Percentiles rank a stretch among this genome's conserved stretches.
Conservation (phyloP, 179 eudicot genomes). For the Amaranthus tricolor region DNA sequence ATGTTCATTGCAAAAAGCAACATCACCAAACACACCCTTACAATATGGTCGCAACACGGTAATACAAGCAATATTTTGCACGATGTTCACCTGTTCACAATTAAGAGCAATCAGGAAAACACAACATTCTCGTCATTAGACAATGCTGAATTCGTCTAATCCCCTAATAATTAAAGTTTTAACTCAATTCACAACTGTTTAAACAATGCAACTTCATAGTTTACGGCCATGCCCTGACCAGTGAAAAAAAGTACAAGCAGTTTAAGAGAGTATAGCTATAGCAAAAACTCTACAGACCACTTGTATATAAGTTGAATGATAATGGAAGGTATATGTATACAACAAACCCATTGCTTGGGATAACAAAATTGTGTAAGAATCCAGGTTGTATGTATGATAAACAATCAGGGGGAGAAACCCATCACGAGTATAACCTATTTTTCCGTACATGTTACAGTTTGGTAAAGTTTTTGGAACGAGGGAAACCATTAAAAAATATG, state of each 20-base stretch:
- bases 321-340: background rate
- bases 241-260: background rate
- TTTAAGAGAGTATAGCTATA: background rate
- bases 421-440: slow-evolving; percentile 3
- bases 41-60: no score
- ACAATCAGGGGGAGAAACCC: background rate
- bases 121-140: no score
- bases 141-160: no score
- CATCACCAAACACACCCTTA: no score
- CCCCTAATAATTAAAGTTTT: no score
- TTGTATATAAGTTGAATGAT: background rate
- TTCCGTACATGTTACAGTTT: background rate
- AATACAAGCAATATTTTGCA: no score
- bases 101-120: no score
- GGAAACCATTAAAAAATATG: background rate
- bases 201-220: no score
- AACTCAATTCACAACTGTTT: no score
- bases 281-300: background rate
- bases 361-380: slow-evolving; percentile 1
- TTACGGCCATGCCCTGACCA: no score
- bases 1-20: no score
- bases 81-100: no score
- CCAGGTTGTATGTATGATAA: background rate
- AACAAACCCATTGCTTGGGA: background rate
- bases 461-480: background rate